Percentiles rank a stretch among this genome's conserved stretches.
phyloP scores from a whole-genome alignment of 495 filamentous ascomycete genomes.

The Achaetomiella virescens region DNA sequence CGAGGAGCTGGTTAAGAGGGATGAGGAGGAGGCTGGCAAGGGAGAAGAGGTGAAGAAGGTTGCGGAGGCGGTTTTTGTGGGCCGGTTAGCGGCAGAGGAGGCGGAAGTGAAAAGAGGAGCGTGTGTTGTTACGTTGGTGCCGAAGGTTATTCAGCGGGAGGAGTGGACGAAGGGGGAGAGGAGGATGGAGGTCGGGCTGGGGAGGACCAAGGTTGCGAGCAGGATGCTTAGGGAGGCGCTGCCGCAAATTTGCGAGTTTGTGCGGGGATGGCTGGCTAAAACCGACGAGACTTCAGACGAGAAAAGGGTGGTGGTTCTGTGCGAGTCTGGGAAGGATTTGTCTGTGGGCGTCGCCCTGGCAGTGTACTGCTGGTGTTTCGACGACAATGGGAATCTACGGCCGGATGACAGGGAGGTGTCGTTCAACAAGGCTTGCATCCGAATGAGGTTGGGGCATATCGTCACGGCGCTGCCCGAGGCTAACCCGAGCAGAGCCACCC shows the following conservation, averaged over 20 bases:
- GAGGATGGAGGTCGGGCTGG: conserved; percentile 58
- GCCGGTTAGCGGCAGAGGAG: conserved; percentile 21
- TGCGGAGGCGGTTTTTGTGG: conserved; percentile 31
- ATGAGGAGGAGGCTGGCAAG: conserved; percentile 36
- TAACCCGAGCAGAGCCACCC: conserved; percentile 72
- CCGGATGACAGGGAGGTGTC: conserved; percentile 19
- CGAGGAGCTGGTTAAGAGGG: conserved; percentile 39
- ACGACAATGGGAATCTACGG: conserved; percentile 26
- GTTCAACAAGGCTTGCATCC: conserved; percentile 70
- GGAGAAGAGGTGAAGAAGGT: conserved; percentile 30
- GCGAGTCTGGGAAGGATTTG: conserved; percentile 38
- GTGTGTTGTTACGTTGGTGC: conserved; percentile 27
- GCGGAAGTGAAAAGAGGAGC: conserved; percentile 6
- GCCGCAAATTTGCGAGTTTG: conserved; percentile 49
- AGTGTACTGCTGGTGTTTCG: conserved; percentile 38
- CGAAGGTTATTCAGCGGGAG: conserved; percentile 29
- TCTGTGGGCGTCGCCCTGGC: conserved; percentile 47
- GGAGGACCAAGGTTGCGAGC: conserved; percentile 63
- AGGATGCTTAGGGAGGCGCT: conserved; percentile 65
- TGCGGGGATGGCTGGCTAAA: conserved; percentile 21
- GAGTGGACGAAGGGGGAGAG: conserved; percentile 30
- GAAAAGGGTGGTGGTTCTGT: conserved; percentile 32
- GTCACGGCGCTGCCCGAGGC: conserved; percentile 64
- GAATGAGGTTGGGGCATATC: conserved; percentile 69
- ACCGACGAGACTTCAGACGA: not conserved